These are phyloP conservation scores for Alectoria sarmentosa DNA, from an alignment of 495 filamentous ascomycete genomes.

Conservation along the genomic window DNA sequence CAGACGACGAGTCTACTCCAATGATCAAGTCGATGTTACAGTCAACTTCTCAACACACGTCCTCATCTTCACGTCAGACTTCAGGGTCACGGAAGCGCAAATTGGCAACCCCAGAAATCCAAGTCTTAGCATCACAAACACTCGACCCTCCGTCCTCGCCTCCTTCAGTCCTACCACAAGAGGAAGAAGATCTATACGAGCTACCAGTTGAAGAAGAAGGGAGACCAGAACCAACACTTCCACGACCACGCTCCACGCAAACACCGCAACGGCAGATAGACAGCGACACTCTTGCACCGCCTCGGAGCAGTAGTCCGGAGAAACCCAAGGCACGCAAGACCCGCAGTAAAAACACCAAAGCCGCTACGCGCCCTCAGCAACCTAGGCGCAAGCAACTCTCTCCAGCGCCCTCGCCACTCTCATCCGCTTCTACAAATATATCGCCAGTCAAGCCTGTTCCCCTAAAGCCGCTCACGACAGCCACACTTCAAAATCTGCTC, in stretches of 20 bases:
- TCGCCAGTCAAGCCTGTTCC: constrained; percentile 3
- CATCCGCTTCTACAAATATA: constrained; percentile 14
- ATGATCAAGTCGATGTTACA: constrained; percentile 28
- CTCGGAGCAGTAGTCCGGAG: constrained; percentile 24
- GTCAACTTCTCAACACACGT: constrained; percentile 7
- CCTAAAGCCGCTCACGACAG: constrained; percentile 27
- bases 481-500: constrained; percentile 27
- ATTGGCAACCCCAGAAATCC: constrained; percentile 22
- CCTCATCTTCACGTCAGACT: constrained; percentile 18
- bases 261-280: constrained; percentile 11
- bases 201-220: constrained; percentile 13
- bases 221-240: constrained; percentile 16
- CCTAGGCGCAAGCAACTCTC: neutral
- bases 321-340: constrained; percentile 2
- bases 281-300: constrained; percentile 26
- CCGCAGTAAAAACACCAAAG: constrained; percentile 1
- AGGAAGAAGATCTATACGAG: constrained; percentile 9
- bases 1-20: constrained; percentile 62
- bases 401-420: constrained; percentile 20
- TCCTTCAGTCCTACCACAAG: constrained; percentile 1
- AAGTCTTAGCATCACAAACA: constrained; percentile 26
- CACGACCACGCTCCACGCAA: constrained; percentile 8
- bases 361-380: constrained; percentile 1
- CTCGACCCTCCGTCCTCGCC: constrained; percentile 14
- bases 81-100: constrained; percentile 27